phyloP scores from a whole-genome alignment of 2,329 filamentous ascomycete species.

The Aspergillus terreus region DNA sequence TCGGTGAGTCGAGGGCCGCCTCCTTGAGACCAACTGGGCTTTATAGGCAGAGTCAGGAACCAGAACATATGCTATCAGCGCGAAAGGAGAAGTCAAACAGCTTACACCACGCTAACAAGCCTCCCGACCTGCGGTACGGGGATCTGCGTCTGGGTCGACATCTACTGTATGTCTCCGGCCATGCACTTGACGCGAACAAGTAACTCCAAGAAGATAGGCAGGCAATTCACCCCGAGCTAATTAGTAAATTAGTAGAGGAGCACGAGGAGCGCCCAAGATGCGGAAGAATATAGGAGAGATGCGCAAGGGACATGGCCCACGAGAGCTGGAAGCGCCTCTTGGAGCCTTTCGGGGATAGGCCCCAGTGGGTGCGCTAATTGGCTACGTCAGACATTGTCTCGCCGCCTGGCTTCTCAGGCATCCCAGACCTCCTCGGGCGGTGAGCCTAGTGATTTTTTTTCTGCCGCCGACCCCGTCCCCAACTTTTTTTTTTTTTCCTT shows the following conservation, averaged over 20 bases:
- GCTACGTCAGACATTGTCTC: constrained; percentile 30
- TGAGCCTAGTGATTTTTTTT: constrained; percentile 24
- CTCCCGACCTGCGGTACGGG: constrained; percentile 40
- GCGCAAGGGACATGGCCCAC: constrained; percentile 12
- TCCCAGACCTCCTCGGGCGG: constrained; percentile 18
- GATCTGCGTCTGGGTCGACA: constrained; percentile 38
- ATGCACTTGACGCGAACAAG: constrained; percentile 27
- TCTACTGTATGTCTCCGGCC: constrained; percentile 36
- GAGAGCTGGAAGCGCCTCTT: constrained; percentile 13
- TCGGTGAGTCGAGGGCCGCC: constrained; percentile 92
- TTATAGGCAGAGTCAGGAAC: constrained; percentile 7
- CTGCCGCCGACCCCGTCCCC: constrained; percentile 20
- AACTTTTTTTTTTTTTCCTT: constrained; percentile 16
- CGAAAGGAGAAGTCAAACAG: not conserved
- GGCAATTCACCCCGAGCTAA: constrained; percentile 4
- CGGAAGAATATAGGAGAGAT: constrained; percentile 15
- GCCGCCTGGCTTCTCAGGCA: constrained; percentile 17
- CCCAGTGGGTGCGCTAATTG: constrained; percentile 29
- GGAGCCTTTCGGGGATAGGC: constrained; percentile 16
- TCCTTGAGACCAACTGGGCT: constrained; percentile 86
- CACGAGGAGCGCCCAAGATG: constrained; percentile 8
- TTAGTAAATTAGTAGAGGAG: constrained; percentile 3
- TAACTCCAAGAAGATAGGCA: constrained; percentile 4
- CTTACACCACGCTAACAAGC: constrained; percentile 46
- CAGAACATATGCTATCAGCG: not conserved